Percentiles rank a stretch among this genome's conserved stretches.
Evolutionary conservation across 345 rosid species (phyloP).

Genomic region (Pistacia vera): DNA sequence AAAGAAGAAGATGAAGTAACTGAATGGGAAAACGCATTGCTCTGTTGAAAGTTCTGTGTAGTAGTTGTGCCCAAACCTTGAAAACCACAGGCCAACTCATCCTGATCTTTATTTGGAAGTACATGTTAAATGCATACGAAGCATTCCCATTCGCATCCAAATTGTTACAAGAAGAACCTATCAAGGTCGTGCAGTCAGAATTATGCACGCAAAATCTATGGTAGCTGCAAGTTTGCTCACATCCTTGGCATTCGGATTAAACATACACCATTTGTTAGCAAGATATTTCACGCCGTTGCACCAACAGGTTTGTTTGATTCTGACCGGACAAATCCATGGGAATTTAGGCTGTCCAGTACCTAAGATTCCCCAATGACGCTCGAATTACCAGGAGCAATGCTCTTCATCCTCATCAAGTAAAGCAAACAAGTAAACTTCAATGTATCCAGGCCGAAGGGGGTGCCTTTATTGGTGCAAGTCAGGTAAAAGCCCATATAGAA

Average conservation of each 20-base stretch:
- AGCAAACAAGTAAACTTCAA: conserved; percentile 70
- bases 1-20: conserved; percentile 40
- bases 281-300: conserved; percentile 68
- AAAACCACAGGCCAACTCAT: conserved; percentile 63
- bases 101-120: conserved; percentile 70
- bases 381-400: conserved; percentile 83
- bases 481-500: conserved; percentile 72
- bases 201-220: conserved; percentile 66
- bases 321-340: conserved; percentile 63
- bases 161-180: conserved; percentile 68
- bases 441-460: conserved; percentile 70
- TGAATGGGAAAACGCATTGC: conserved; percentile 67
- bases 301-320: conserved; percentile 53
- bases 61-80: conserved; percentile 56
- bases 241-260: conserved; percentile 64
- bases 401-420: conserved; percentile 91
- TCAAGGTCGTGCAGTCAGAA: conserved; percentile 66
- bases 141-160: conserved; percentile 63
- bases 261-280: conserved; percentile 69
- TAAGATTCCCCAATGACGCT: conserved; percentile 95
- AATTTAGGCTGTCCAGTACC: conserved; percentile 82
- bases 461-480: conserved; percentile 63
- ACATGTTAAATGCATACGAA: conserved; percentile 74
- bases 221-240: conserved; percentile 65
- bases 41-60: conserved; percentile 63